Conservation (phyloP, 2,329 filamentous ascomycete species). For the Mariannaea elegans region DNA sequence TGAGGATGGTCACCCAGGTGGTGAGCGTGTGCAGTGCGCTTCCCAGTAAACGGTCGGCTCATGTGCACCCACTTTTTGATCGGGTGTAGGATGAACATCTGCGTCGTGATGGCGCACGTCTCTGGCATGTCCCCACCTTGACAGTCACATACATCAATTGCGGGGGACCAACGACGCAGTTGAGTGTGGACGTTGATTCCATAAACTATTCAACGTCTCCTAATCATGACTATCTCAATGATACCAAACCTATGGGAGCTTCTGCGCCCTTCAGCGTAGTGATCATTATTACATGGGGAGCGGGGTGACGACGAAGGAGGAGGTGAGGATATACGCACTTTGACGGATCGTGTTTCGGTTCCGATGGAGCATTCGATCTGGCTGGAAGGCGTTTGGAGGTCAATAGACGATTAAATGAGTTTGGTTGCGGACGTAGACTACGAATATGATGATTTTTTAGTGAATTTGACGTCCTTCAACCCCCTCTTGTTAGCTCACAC, state of each 20-base stretch:
- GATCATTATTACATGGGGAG: slow-evolving; percentile 21
- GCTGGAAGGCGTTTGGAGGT: slow-evolving; percentile 49
- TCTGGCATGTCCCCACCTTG: slow-evolving; percentile 13
- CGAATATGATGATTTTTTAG: slow-evolving; percentile 42
- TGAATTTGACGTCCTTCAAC: not conserved
- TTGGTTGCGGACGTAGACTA: slow-evolving; percentile 46
- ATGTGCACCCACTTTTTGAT: slow-evolving; percentile 9
- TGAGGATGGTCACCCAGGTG: slow-evolving; percentile 77
- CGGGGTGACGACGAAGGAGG: slow-evolving; percentile 7
- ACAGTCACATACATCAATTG: slow-evolving; percentile 15
- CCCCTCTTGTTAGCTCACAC: no score
- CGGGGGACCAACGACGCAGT: slow-evolving; percentile 18
- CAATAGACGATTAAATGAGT: slow-evolving; percentile 52
- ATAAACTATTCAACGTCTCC: slow-evolving; percentile 24
- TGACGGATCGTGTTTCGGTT: slow-evolving; percentile 34
- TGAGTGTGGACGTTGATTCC: slow-evolving; percentile 32
- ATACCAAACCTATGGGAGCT: slow-evolving; percentile 38
- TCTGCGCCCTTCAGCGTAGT: slow-evolving; percentile 17
- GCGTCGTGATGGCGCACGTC: slow-evolving; percentile 31
- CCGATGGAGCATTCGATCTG: slow-evolving; percentile 44
- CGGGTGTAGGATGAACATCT: slow-evolving; percentile 28
- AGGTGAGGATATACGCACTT: slow-evolving; percentile 26
- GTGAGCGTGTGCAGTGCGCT: slow-evolving; percentile 85
- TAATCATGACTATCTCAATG: slow-evolving; percentile 39
- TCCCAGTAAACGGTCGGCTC: slow-evolving; percentile 72